Percentiles rank a stretch among this genome's conserved stretches.
These are phyloP conservation scores for Gillenia trifoliata DNA, from an alignment of 306 rosid species.

Conservation along the genomic window DNA sequence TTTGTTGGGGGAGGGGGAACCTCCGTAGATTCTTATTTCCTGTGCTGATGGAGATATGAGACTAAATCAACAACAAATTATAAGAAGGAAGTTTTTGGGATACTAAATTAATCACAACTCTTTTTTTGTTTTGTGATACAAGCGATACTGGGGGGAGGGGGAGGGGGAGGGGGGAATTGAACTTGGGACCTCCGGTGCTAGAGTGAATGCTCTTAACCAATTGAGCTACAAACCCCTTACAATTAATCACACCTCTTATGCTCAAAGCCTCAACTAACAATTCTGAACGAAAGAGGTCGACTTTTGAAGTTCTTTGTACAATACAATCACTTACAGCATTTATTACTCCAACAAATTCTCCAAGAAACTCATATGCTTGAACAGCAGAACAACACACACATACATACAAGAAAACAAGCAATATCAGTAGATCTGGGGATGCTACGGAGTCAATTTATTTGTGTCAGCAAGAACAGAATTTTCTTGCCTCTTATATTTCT, in stretches of 20 bases:
- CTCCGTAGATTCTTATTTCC: background rate
- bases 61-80: background rate
- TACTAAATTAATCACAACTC: too few species aligned
- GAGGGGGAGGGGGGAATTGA: too few species aligned
- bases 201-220: too few species aligned
- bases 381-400: background rate
- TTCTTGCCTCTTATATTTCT: background rate
- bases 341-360: background rate
- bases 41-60: background rate
- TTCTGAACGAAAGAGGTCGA: background rate
- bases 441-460: background rate
- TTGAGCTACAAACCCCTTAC: too few species aligned
- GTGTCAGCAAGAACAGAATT: constrained; percentile 5
- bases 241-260: background rate
- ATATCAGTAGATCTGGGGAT: background rate
- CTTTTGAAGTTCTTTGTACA: background rate
- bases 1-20: background rate
- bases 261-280: background rate
- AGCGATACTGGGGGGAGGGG: too few species aligned
- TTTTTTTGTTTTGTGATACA: too few species aligned
- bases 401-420: background rate
- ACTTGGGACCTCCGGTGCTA: too few species aligned
- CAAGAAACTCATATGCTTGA: background rate
- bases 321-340: background rate
- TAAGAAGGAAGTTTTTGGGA: background rate